phyloP scores from a whole-genome alignment of 2,329 filamentous ascomycete species.

The Periconia sp. region DNA sequence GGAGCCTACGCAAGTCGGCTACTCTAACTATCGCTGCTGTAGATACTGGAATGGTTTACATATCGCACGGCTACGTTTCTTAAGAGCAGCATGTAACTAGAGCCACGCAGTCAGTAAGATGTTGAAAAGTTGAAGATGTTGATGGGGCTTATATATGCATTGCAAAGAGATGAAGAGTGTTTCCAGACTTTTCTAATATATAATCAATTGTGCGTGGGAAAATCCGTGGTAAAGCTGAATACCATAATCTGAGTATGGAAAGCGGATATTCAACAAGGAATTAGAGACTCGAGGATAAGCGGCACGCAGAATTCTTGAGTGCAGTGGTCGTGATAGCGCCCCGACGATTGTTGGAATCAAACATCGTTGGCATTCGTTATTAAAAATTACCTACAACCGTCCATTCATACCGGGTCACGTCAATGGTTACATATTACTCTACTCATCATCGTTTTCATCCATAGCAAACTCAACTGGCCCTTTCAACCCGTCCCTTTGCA shows the following conservation, averaged over 20 bases:
- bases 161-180: no score
- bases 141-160: no score
- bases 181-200: no score
- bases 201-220: no score
- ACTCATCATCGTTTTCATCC: constrained; percentile 11
- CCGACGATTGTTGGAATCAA: no score
- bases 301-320: no score
- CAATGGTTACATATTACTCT: background rate
- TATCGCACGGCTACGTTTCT: constrained; percentile 30
- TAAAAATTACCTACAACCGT: background rate
- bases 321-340: no score
- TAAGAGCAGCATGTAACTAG: constrained; percentile 32
- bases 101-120: constrained; percentile 17
- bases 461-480: constrained; percentile 17
- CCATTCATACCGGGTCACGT: background rate
- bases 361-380: no score
- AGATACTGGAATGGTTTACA: constrained; percentile 24
- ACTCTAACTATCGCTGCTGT: constrained; percentile 24
- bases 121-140: constrained; percentile 9
- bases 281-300: no score
- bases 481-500: constrained; percentile 15
- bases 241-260: no score
- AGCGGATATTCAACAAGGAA: no score
- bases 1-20: constrained; percentile 35
- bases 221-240: no score